Percentiles rank a stretch among this genome's conserved stretches.
phyloP scores from a whole-genome alignment of 2,329 filamentous ascomycete genomes.

The Fusarium papillatum region DNA sequence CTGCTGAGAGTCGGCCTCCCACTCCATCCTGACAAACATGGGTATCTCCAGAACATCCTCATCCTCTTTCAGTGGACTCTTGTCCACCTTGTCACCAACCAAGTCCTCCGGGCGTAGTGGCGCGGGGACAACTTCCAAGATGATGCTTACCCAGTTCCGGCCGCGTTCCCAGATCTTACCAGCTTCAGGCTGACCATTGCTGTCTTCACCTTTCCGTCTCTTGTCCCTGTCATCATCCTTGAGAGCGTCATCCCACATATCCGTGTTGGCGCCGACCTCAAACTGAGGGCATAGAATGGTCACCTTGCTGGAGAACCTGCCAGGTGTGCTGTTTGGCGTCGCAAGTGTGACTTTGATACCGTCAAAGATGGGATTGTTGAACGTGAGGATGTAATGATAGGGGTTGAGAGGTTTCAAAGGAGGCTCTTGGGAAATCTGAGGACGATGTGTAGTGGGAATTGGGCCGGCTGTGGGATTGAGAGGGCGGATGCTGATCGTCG shows the following conservation, averaged over 20 bases:
- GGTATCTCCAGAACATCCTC: conserved; percentile 87
- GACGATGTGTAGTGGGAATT: conserved; percentile 52
- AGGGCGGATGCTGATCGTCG: conserved; percentile 81
- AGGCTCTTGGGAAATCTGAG: conserved; percentile 46
- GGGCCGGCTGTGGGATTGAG: conserved; percentile 58
- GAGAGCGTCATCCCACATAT: conserved; percentile 89
- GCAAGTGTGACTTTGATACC: conserved; percentile 88
- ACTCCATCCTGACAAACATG: conserved; percentile 93
- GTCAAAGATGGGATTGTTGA: conserved; percentile 96
- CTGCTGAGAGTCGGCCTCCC: conserved; percentile 80
- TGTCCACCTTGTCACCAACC: conserved; percentile 55
- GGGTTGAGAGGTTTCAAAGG: conserved; percentile 69
- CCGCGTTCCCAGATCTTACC: conserved; percentile 98
- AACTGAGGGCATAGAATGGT: conserved; percentile 96
- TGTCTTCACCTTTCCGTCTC: conserved; percentile 56
- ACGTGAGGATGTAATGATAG: conserved; percentile 87
- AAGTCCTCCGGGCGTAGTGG: conserved; percentile 58
- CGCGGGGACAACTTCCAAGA: conserved; percentile 87
- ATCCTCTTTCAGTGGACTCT: conserved; percentile 66
- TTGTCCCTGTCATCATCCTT: conserved; percentile 62
- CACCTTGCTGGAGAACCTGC: conserved; percentile 82
- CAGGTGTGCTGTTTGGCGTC: conserved; percentile 84
- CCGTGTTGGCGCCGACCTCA: conserved; percentile 93
- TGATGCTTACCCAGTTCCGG: conserved; percentile 94
- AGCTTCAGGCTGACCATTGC: conserved; percentile 75